Base-by-base conservation (phyloP, 148 eudicot species). In the Rhododendron kiyosumense region DNA sequence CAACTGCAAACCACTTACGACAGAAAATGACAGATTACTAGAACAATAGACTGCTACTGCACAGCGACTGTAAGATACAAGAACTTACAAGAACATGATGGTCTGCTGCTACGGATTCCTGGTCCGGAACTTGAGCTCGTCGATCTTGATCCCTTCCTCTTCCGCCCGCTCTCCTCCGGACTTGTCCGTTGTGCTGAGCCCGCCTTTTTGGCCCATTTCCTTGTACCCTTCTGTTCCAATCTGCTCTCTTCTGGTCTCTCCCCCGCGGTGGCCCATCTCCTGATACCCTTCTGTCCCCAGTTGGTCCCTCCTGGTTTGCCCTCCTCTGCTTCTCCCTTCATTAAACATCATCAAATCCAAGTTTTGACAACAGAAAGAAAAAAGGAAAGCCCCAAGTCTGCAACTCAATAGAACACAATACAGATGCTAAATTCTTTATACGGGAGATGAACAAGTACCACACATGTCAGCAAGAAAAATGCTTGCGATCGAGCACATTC, bases 161-260 rank as follows among this genome's bases (percentile, higher is more conserved):
- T 84, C 75, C n/a, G n/a, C 88, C 0, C 84, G 81, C 34, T 88
- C 87, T 2, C 85, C 88, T 5, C 85, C 87, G 0, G 85, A 59
- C 43, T 86, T 77, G 10, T 85, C 86, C 2, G 54, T 73, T 18
- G 87, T 78, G 81, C 88, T 81, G 14, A 59, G 84, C 38, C 93
- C 91, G 12, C 92, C 92, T 52, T 92, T 90, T 3, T 87, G 79
- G 0, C 92, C 91, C 91, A 91, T 91, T 51, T 79, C 81, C 59
- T 79, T 30, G 43, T 79, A 79, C 34, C 59, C 59, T 79, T 79
- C 36, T 24, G 81, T 46, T n/a, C 81, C 81, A 5, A 79, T 43
- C 81, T 91, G 93, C 83, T 91, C 92, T 88, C 36, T 90, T 91
- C 94, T 85, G 8, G 90, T 91, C 81, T 78, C 52, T 17, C 36